These are phyloP conservation scores for Ophiostoma populinum DNA, from an alignment of 2,329 filamentous ascomycete species.

Conservation along the genomic window DNA sequence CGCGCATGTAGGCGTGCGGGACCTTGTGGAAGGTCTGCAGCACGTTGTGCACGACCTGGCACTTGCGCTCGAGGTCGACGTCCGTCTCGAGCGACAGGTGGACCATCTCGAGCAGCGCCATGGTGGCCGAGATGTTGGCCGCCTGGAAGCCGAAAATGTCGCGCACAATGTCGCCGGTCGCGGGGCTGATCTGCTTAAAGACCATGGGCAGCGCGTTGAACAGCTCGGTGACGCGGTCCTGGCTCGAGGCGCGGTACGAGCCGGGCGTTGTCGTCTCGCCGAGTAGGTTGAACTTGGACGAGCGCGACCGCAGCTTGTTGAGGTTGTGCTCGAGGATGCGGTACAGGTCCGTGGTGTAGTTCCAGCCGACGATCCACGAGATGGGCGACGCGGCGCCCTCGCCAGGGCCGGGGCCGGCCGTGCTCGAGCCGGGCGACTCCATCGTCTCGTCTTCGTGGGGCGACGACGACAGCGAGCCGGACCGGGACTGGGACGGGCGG, in stretches of 20 bases:
- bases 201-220: conserved; percentile 15
- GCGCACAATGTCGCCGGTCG: conserved; percentile 14
- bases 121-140: conserved; percentile 20
- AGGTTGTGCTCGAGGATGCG: conserved; percentile 33
- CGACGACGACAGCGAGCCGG: background rate
- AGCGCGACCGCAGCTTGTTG: conserved; percentile 9
- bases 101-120: conserved; percentile 19
- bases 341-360: conserved; percentile 39
- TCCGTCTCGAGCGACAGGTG: conserved; percentile 15
- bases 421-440: background rate
- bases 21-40: conserved; percentile 15
- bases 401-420: background rate
- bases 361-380: conserved; percentile 38
- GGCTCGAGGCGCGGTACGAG: conserved; percentile 8
- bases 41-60: conserved; percentile 17
- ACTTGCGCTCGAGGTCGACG: conserved; percentile 16
- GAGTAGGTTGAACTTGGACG: conserved; percentile 8
- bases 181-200: conserved; percentile 15
- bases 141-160: conserved; percentile 20
- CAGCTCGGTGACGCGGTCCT: conserved; percentile 13
- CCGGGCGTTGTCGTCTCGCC: conserved; percentile 7
- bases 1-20: conserved; percentile 15
- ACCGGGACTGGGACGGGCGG: background rate
- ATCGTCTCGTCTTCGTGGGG: background rate
- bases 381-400: background rate